Base-by-base conservation (phyloP, 1,284 basidiomycete species). In the Boletellus sp. region DNA sequence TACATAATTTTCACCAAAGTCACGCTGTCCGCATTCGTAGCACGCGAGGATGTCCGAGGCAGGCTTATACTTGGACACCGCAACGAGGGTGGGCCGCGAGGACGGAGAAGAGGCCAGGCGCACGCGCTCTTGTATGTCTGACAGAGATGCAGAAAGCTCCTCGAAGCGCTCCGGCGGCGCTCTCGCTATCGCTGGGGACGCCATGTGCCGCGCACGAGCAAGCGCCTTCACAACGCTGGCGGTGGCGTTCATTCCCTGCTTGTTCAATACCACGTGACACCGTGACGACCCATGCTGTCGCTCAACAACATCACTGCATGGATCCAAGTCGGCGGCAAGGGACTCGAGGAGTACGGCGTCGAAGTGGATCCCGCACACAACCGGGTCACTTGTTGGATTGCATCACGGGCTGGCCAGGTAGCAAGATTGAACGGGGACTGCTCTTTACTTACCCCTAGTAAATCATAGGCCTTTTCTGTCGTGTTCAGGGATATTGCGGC, bases 1-100 rank as follows among this genome's bases (percentile, higher is more conserved):
- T 5, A 94, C 93, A 64, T 98, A 99, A 67, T 99, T 99, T 70
- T 99, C 95, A 10, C 96, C 95, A 65, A 98, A 99, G 64, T 96
- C 92, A 2, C 83, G 73, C 56, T 97, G 91, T 0, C 86, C 90
- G 13, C 73, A 71, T 48, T 89, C 77, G 60, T 88, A 89, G 52
- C 91, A 88, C 5, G 87, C 87, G 37, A 86, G 73, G 47, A 98
- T 84, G 66, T 97, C 93, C 5, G 84, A 82, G 2, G 87, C 79
- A 1, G 94, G 92, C 65, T 98, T 97, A 61, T 90, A 82, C 69
- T 99, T 99, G 6, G 94, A 97, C 14, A 99, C 93, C 0, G 94
- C 92, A 8, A 98, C 87, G 9, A 98, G 71, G 25, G 67, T 69
- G 7, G 69, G 61, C 19, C 55, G 42, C 19, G 59, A 54, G 25